Evolutionary conservation across 176 grass and related monocot genomes (phyloP).

Genomic region (Saccharum spontaneum): DNA sequence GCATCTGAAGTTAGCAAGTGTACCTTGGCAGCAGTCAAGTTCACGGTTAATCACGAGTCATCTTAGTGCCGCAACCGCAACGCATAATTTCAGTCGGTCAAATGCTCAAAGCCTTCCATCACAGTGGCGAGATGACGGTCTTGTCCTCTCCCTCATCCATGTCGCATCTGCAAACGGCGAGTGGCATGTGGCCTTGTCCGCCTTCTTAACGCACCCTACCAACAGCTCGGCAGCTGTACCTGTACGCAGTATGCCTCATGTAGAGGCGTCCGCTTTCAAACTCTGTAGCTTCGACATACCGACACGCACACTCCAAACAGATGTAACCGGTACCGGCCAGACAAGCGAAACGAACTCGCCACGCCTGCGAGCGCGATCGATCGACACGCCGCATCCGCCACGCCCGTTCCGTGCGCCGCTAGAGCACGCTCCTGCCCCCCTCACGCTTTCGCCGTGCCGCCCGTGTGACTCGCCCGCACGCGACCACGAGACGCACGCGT

Average conservation of each 20-base stretch:
- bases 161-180: background rate
- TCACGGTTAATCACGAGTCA: background rate
- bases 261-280: too few relatives aligned
- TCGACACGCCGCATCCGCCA: background rate
- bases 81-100: background rate
- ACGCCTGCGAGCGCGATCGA: background rate
- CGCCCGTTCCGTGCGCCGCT: background rate
- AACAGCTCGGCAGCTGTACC: background rate
- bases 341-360: background rate
- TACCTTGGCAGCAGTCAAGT: background rate
- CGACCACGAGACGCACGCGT: background rate
- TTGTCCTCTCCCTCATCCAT: background rate
- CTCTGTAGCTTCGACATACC: background rate
- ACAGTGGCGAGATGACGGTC: background rate
- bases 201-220: background rate
- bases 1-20: too few relatives aligned
- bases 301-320: background rate
- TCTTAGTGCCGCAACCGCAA: too few relatives aligned
- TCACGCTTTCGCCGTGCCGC: conserved; percentile 25
- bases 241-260: background rate
- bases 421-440: background rate
- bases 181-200: conserved; percentile 3
- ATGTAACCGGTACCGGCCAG: background rate
- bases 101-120: background rate
- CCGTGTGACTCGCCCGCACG: background rate